Percentiles rank a stretch among this genome's conserved stretches.
Conservation (phyloP, 208 protist species). For the Entamoeba moshkovskii region DNA sequence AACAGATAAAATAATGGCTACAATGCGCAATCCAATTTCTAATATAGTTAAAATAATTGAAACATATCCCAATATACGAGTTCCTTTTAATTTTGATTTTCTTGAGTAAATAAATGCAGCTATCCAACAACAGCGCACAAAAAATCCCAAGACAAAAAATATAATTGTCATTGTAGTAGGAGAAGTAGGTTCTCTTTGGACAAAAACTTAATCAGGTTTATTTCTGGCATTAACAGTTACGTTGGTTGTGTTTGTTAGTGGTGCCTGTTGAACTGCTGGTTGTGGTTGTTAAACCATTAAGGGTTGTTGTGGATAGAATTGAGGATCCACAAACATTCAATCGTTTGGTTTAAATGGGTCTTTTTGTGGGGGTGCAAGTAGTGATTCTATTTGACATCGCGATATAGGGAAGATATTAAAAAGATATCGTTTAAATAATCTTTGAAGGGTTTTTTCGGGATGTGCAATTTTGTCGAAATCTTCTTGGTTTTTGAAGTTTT, state of each 20-base stretch:
- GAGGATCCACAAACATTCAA: neutral
- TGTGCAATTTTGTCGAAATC: no score
- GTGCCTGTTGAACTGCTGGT: neutral
- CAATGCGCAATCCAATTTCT: no score
- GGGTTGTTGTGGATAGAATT: neutral
- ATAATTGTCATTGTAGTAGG: neutral
- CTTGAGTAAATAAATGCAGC: neutral
- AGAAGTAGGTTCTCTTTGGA: neutral
- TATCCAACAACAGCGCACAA: neutral
- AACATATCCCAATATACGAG: neutral
- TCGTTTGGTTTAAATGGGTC: neutral
- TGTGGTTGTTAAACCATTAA: neutral
- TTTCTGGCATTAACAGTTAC: neutral
- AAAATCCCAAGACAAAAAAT: neutral
- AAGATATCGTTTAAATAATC: no score
- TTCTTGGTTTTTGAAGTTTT: no score
- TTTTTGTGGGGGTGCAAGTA: no score
- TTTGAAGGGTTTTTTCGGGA: no score
- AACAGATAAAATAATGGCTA: no score
- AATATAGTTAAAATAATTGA: neutral
- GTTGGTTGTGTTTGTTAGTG: neutral
- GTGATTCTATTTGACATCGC: no score
- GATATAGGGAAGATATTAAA: no score
- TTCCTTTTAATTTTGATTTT: neutral
- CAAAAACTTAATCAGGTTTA: neutral